Conservation (phyloP, 345 rosid species). For the Arabidopsis arenosa region DNA sequence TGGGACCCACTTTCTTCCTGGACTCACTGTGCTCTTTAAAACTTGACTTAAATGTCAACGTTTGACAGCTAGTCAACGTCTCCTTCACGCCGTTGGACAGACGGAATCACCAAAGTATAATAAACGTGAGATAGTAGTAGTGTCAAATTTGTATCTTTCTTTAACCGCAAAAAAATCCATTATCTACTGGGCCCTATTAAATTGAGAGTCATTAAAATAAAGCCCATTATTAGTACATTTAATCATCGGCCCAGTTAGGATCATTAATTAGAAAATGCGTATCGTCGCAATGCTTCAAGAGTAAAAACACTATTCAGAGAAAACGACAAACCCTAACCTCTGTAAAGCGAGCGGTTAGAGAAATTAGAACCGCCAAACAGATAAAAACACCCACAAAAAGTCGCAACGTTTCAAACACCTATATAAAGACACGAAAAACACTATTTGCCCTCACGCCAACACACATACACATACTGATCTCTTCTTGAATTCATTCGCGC, state of each 20-base stretch:
- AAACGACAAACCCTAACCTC: no score
- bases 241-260: background rate
- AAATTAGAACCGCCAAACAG: background rate
- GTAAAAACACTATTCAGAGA: background rate
- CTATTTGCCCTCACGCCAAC: background rate
- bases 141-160: no score
- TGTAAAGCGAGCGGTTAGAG: background rate
- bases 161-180: no score
- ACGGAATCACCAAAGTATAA: background rate
- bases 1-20: background rate
- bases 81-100: conserved; percentile 4
- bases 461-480: background rate
- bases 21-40: background rate
- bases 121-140: no score
- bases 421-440: background rate
- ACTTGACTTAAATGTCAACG: conserved; percentile 22
- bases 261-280: background rate
- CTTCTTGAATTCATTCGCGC: background rate
- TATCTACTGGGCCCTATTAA: background rate
- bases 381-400: background rate
- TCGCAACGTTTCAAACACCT: conserved; percentile 20
- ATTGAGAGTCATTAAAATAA: background rate
- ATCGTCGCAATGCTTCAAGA: conserved; percentile 1
- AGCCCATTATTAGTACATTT: background rate
- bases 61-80: conserved; percentile 25